Evolutionary conservation across 495 filamentous ascomycete species (phyloP).

Genomic region (Chaetomium cochliodes): DNA sequence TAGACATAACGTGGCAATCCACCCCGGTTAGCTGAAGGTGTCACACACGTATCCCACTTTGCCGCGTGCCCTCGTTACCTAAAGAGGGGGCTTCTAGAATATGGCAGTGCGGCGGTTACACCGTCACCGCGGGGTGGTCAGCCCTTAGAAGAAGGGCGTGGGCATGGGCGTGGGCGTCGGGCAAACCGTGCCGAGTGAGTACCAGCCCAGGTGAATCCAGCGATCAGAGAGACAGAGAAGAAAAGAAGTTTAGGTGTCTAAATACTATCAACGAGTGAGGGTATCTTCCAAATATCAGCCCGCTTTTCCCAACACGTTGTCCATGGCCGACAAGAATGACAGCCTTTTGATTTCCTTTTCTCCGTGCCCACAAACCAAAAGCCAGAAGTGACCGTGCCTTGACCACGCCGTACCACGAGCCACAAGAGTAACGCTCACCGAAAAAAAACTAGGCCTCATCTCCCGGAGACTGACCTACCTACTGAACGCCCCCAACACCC

Average conservation of each 20-base stretch:
- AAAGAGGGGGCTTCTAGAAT: background rate
- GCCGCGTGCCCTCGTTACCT: no score
- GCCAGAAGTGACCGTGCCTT: slow-evolving; percentile 7
- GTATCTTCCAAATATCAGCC: slow-evolving; percentile 2
- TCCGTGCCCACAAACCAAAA: background rate
- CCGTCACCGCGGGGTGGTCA: background rate
- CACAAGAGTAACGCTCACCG: background rate
- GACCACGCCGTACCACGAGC: slow-evolving; percentile 1
- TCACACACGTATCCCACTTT: background rate
- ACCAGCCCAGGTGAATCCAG: background rate
- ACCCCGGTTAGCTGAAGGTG: background rate
- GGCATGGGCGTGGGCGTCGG: background rate
- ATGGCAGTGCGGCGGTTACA: background rate
- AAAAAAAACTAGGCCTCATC: no score
- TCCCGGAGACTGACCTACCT: no score
- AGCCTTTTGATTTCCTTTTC: slow-evolving; percentile 1
- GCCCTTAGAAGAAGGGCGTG: background rate
- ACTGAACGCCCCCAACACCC: slow-evolving; percentile 27
- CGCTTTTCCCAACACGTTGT: background rate
- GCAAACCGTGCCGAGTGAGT: background rate
- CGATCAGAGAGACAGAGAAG: background rate
- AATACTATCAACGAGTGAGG: slow-evolving; percentile 11
- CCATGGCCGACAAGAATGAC: background rate
- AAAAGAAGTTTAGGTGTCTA: background rate
- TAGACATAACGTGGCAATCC: background rate